Evolutionary conservation across 345 rosid genomes (phyloP), one percentile per base, ranked within the genome.

Genomic region (Salix viminalis): DNA sequence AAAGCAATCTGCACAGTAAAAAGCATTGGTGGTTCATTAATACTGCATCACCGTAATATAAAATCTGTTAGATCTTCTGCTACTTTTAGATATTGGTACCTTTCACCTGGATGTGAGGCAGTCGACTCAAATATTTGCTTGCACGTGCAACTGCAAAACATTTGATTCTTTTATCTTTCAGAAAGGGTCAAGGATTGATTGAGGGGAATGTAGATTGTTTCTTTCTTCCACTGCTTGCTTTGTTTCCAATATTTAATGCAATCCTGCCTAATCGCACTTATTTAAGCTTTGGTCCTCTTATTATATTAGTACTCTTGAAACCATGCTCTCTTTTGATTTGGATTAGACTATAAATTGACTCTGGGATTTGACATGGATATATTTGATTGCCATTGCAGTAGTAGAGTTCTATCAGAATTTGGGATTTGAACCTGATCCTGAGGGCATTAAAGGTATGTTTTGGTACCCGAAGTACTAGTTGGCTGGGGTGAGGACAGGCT

Each of bases 371-470:
- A 23, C 58, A 37, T 39, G 58, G 12, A 69, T 52, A 37, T 66
- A 19, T 60, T 48, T 42, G 28, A 42, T 50, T 84, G 69, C 73
- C 69, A 16, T 52, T 82, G 89, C 87, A 93, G 99, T 95, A 82
- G 97, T 95, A 80, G 99, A 91, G 69, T 95, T 95, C 88, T 95
- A 95, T 85, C 90, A 80, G 77, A 95, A 93, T 75, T 83, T 95
- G 78, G 99, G 99, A 24, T 95, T 95, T 76, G 91, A 95, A 75
- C 90, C 97, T 46, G 99, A 95, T 81, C 99, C 97, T 37, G 99
- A 95, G 80, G 99, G 97, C 82, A 89, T 95, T 79, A 95, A 95
- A 79, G 97, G 99, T 67, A 95, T 95, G 99, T 95, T 95, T 84
- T 95, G 97, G 99, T 84, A 88, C 86, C 99, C 96, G 26, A 90